Evolutionary conservation across 352 stramenopile species (phyloP), one percentile per base, ranked within the genome.

Genomic region (Pythium pyrilobum): DNA sequence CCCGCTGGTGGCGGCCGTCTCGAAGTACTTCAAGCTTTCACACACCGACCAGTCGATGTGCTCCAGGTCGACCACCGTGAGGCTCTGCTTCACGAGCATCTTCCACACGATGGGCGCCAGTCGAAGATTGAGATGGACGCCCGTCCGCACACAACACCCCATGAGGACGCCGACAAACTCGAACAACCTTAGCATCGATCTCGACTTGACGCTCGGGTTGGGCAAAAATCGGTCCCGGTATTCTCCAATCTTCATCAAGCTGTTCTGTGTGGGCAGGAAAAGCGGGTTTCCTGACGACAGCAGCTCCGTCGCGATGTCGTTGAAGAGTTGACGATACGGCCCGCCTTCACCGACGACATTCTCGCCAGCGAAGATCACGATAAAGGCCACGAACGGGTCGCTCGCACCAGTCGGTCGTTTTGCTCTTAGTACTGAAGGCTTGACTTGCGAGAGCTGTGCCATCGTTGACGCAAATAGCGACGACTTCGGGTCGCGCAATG

Each of bases 381-480:
- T 86, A 61, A 92, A 92, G 21, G 81, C 74, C 15, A 92, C 77
- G 40, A 92, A 92, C 24, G 81, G 81, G 42, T 92, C 81, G 38
- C 78, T 89, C 10, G 81, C 81, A 31, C 81, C 81, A 1, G 74
- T 85, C 0, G 81, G 81, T n/a, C 81, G 73, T 59, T 89, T 89
- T 7, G 76, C 77, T 2, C 78, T 74, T 23, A 92, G 57, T 20
- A 72, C 28, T 8, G 71, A 73, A 3, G 77, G 68, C 2, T 72
- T 71, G 12, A 87, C 68, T 8, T 44, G 45, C 5, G 66, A 65
- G 15, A 92, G 51, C 29, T 92, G 81, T 9, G 58, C 47, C 67
- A 83, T 84, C 4, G 75, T 78, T 13, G 69, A 73, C 16, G 71
- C 78, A 66, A 92, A 92, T 1, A 92, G 58, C n/a, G 78, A 89